Percentiles rank a stretch among this genome's conserved stretches.
Conservation (phyloP, 345 rosid genomes). For the Bruguiera gymnorhiza region DNA sequence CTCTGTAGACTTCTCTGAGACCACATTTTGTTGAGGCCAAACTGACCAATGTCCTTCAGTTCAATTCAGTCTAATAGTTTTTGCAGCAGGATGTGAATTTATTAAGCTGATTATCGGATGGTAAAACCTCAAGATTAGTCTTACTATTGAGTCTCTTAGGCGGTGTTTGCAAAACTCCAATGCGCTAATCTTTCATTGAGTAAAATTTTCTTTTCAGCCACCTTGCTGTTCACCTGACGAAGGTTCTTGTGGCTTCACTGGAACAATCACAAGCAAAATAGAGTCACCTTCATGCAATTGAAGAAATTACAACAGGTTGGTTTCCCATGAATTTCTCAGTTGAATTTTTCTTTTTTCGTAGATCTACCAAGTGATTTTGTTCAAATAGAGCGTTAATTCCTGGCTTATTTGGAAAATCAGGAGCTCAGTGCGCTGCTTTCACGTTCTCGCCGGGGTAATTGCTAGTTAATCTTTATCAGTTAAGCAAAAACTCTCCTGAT, state of each 20-base stretch:
- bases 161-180: constrained; percentile 5
- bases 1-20: no score
- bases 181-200: constrained; percentile 13
- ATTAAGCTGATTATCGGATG: no score
- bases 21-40: no score
- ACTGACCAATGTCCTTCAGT: no score
- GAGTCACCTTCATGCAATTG: constrained; percentile 16
- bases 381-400: background rate
- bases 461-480: background rate
- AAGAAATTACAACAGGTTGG: constrained; percentile 54
- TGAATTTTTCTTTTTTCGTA: background rate
- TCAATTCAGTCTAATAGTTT: no score
- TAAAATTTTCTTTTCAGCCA: constrained; percentile 41
- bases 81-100: no score
- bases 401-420: constrained; percentile 40
- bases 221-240: constrained; percentile 82
- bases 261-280: constrained; percentile 51
- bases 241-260: constrained; percentile 57
- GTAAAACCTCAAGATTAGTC: background rate
- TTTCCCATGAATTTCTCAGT: background rate
- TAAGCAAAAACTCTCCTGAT: background rate
- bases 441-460: constrained; percentile 76
- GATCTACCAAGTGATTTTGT: background rate
- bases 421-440: constrained; percentile 65
- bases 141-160: background rate